These are phyloP conservation scores for Aspergillus carbonarius DNA, from an alignment of 2,329 filamentous ascomycete genomes.

Conservation along the genomic window DNA sequence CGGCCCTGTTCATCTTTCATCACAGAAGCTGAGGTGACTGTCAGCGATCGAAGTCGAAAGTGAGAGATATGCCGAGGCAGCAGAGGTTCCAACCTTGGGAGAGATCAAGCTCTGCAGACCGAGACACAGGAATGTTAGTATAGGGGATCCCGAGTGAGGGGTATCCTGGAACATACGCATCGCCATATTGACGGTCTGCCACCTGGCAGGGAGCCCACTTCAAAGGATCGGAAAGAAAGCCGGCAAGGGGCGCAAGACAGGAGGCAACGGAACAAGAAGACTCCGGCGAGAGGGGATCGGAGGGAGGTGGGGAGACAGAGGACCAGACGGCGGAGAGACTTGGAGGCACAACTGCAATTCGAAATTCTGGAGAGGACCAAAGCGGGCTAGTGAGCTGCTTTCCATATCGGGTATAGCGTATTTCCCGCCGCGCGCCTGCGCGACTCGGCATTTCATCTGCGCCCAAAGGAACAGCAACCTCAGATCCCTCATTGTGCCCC, in stretches of 20 bases:
- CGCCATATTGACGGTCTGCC: conserved; percentile 46
- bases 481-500: neutral
- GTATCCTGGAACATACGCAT: conserved; percentile 45
- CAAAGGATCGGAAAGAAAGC: conserved; percentile 13
- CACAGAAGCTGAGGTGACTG: conserved; percentile 58
- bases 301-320: conserved; percentile 24
- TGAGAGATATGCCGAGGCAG: neutral
- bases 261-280: conserved; percentile 4
- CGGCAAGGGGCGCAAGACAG: conserved; percentile 5
- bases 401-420: conserved; percentile 37
- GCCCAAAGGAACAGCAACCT: conserved; percentile 8
- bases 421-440: conserved; percentile 29
- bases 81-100: conserved; percentile 41
- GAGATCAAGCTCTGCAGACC: conserved; percentile 46
- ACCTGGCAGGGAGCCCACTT: conserved; percentile 26
- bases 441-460: conserved; percentile 20
- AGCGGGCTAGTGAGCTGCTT: conserved; percentile 42
- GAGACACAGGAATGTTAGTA: conserved; percentile 27
- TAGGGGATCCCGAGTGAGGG: conserved; percentile 32
- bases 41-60: conserved; percentile 21
- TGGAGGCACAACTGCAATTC: conserved; percentile 13
- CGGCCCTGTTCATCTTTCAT: conserved; percentile 97
- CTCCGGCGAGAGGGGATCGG: conserved; percentile 11
- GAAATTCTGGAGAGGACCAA: conserved; percentile 37
- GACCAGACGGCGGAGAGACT: conserved; percentile 11